Base-by-base conservation (phyloP, 2,329 filamentous ascomycete species). In the Incumbomyces delicatus region DNA sequence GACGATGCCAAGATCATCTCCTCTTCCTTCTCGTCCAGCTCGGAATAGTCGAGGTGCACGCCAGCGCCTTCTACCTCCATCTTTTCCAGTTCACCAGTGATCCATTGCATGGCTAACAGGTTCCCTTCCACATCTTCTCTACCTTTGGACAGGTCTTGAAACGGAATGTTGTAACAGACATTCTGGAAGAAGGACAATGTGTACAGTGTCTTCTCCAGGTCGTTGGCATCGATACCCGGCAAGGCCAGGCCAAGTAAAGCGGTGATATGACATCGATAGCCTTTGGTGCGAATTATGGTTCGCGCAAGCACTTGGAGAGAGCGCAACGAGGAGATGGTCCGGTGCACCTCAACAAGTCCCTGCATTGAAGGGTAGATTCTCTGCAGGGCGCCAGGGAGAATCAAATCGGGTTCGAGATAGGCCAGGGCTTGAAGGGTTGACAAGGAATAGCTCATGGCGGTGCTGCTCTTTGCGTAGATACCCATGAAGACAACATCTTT, bases 401-500 rank as follows among this genome's bases (percentile, higher is more conserved):
- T 90, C 57, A 96, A 72, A 56, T 87, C 82, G 0, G 92, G 94
- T 62, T 98, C 90, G 38, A 98, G 73, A 58, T 85, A 95, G 2
- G 92, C 85, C 45, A 98, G 70, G 46, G 86, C 85, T 63, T 96
- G 90, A 41, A 98, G 73, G 1, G 90, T 87, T 41, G 85, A 88
- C 54, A 95, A 80, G 54, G 90, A 94, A 70, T 89, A 94, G 64
- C 84, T 89, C 61, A 95, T 88, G 2, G 92, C 83, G 41, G 88
- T 89, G 48, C 81, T 83, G 63, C 89, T 95, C 74, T 98, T 98
- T 45, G 89, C 86, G 64, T 95, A 98, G 41, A 98, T 83, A 22
- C 92, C 92, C 89, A 98, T 95, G 64, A 95, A 98, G 3, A 88
- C 87, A 40, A 95, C 90, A 55, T 98, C 92, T 54, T 83, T 83